A percentile compares a stretch with the other conserved stretches of the same genome.
phyloP scores from a whole-genome alignment of 805 yeast species.

The Nakazawaea siamensis region DNA sequence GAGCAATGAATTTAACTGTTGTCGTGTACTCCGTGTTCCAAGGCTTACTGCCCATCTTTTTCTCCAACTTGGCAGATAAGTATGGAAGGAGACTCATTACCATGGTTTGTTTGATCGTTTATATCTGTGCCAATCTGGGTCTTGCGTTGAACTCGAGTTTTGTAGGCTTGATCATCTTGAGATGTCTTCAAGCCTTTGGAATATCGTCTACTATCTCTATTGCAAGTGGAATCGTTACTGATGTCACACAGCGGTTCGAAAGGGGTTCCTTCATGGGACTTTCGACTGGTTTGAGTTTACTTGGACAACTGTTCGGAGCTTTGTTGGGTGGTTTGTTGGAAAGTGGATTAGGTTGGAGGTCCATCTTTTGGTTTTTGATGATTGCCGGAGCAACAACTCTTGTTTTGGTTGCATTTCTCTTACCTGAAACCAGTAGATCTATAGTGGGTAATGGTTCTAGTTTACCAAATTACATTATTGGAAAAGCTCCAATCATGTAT shows the following conservation, averaged over 20 bases:
- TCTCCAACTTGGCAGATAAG: conserved; percentile 61
- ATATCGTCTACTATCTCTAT: conserved; percentile 72
- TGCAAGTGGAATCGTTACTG: conserved; percentile 65
- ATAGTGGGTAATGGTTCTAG: conserved; percentile 68
- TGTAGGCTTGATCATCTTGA: conserved; percentile 52
- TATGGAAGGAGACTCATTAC: conserved; percentile 68
- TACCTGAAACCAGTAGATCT: conserved; percentile 73
- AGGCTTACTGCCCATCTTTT: conserved; percentile 65
- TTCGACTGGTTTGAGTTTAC: conserved; percentile 51
- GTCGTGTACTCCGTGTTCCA: conserved; percentile 72
- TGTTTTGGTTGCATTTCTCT: conserved; percentile 21
- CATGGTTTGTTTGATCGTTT: conserved; percentile 44
- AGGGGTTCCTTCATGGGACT: conserved; percentile 69
- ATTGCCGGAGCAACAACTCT: conserved; percentile 48
- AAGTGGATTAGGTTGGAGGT: conserved; percentile 59
- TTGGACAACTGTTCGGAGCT: conserved; percentile 78
- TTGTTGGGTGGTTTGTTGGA: conserved; percentile 52
- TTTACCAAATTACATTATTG: conserved; percentile 33
- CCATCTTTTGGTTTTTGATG: conserved; percentile 70
- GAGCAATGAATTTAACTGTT: conserved; percentile 59
- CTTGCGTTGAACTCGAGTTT: conserved; percentile 51
- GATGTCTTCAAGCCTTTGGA: conserved; percentile 74
- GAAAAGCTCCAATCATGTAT: conserved; percentile 37
- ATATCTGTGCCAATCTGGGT: conserved; percentile 56
- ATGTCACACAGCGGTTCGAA: conserved; percentile 52